phyloP scores from a whole-genome alignment of 495 filamentous ascomycete species.

The Friedmanniomyces endolithicus region DNA sequence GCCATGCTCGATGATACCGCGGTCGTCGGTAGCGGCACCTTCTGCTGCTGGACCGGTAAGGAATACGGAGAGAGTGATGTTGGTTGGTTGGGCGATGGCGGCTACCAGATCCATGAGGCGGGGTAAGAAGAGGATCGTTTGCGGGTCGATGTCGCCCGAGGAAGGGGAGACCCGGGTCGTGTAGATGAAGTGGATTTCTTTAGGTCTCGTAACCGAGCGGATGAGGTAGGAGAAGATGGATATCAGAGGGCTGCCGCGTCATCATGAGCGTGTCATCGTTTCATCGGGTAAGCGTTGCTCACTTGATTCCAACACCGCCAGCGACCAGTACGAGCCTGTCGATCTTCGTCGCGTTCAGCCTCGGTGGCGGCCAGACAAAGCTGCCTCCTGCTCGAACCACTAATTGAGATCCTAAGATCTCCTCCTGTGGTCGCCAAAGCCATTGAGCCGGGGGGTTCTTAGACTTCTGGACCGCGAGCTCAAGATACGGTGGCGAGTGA shows the following conservation, averaged over 20 bases:
- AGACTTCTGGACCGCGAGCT: slow-evolving; percentile 60
- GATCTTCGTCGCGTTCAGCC: slow-evolving; percentile 31
- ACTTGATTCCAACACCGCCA: slow-evolving; percentile 78
- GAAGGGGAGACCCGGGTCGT: slow-evolving; percentile 19
- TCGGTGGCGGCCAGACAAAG: slow-evolving; percentile 61
- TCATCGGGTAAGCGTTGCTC: slow-evolving; percentile 26
- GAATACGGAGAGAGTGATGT: slow-evolving; percentile 17
- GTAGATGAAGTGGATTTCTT: slow-evolving; percentile 27
- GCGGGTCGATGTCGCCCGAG: slow-evolving; percentile 1
- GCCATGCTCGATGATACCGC: slow-evolving; percentile 11
- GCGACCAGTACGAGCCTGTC: slow-evolving; percentile 59
- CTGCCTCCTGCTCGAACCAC: slow-evolving; percentile 63
- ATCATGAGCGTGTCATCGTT: slow-evolving; percentile 15
- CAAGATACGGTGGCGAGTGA: slow-evolving; percentile 41
- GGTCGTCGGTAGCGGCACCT: slow-evolving; percentile 1
- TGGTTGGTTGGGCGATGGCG: neutral
- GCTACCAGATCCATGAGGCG: slow-evolving; percentile 23
- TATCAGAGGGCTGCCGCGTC: slow-evolving; percentile 27
- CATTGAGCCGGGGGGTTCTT: slow-evolving; percentile 60
- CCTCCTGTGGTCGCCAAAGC: slow-evolving; percentile 48
- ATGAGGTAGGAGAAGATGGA: slow-evolving; percentile 30
- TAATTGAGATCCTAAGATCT: slow-evolving; percentile 47
- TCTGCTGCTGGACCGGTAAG: slow-evolving; percentile 7
- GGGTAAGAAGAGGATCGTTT: slow-evolving; percentile 27
- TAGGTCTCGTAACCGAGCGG: slow-evolving; percentile 15